phyloP scores from a whole-genome alignment of 306 rosid species.

The Malus asiatica region DNA sequence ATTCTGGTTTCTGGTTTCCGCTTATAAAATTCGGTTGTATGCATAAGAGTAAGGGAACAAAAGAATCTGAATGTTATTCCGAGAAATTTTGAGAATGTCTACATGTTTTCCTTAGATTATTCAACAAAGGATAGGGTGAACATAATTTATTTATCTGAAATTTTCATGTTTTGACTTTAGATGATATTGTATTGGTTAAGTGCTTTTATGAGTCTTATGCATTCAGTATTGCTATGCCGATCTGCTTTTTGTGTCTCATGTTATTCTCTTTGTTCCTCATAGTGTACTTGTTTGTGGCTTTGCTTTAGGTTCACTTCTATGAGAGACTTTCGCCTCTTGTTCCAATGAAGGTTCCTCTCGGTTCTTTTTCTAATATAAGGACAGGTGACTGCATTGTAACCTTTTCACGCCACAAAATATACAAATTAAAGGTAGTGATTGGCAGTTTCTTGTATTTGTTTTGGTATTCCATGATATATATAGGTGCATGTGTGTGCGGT shows the following conservation, averaged over 20 bases:
- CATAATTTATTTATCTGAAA: not conserved
- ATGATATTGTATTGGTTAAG: not conserved
- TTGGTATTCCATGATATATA: not conserved
- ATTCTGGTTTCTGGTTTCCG: not conserved
- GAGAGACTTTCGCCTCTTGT: conserved; percentile 86
- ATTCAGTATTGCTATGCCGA: conserved; percentile 15
- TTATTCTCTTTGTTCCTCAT: conserved; percentile 8
- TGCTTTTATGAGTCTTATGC: conserved; percentile 9
- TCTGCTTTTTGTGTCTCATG: conserved; percentile 11
- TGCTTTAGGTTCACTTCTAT: conserved; percentile 57
- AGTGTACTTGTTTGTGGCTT: conserved; percentile 2
- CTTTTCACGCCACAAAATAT: conserved; percentile 66
- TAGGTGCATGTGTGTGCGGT: not conserved
- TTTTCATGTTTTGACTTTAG: not conserved
- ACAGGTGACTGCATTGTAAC: conserved; percentile 87
- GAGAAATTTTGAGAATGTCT: not conserved
- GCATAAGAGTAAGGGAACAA: not conserved
- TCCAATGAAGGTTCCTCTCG: conserved; percentile 67
- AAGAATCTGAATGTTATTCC: not conserved
- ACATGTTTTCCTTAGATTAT: not conserved
- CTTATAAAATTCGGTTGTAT: not conserved
- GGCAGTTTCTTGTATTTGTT: not conserved
- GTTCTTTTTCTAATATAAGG: conserved; percentile 58
- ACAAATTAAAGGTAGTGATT: conserved; percentile 58
- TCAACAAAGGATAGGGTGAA: not conserved